Evolutionary conservation across 2,329 filamentous ascomycete genomes (phyloP).

Genomic region (Aureobasidium zeae): DNA sequence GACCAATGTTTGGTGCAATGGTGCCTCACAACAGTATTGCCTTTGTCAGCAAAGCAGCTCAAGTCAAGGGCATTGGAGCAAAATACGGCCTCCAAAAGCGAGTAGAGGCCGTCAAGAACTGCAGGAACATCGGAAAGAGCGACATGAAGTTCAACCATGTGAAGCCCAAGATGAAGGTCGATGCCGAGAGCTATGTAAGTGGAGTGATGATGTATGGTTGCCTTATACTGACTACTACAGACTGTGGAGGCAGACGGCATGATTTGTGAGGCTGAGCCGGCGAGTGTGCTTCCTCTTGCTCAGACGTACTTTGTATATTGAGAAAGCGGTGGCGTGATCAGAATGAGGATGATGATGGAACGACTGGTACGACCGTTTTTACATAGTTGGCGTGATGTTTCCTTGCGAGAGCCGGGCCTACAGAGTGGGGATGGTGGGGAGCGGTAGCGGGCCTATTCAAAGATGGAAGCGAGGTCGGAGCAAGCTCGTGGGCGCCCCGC

Average conservation of each 20-base stretch:
- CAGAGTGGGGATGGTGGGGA: too few relatives aligned
- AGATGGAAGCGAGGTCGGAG: background rate
- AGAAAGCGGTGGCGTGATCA: too few relatives aligned
- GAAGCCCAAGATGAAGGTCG: conserved; percentile 81
- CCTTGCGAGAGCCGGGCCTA: too few relatives aligned
- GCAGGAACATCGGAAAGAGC: conserved; percentile 64
- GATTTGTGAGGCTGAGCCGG: conserved; percentile 64
- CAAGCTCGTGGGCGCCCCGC: conserved; percentile 8
- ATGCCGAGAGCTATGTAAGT: conserved; percentile 74
- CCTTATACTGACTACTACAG: conserved; percentile 27
- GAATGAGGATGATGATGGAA: too few relatives aligned
- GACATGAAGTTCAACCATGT: conserved; percentile 86
- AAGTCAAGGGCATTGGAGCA: conserved; percentile 57
- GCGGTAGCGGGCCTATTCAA: conserved; percentile 5
- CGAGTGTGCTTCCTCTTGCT: conserved; percentile 60
- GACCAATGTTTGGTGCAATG: conserved; percentile 75
- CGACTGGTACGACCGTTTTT: too few relatives aligned
- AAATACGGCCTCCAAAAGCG: conserved; percentile 69
- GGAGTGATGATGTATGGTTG: conserved; percentile 1
- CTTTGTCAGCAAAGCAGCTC: conserved; percentile 69
- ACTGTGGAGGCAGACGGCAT: conserved; percentile 74
- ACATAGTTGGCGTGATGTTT: too few relatives aligned
- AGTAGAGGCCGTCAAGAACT: conserved; percentile 68
- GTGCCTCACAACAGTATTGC: conserved; percentile 66
- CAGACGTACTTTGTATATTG: conserved; percentile 67